Evolutionary conservation across 2,329 filamentous ascomycete species (phyloP).

Genomic region (Exutisphaerella laricina): DNA sequence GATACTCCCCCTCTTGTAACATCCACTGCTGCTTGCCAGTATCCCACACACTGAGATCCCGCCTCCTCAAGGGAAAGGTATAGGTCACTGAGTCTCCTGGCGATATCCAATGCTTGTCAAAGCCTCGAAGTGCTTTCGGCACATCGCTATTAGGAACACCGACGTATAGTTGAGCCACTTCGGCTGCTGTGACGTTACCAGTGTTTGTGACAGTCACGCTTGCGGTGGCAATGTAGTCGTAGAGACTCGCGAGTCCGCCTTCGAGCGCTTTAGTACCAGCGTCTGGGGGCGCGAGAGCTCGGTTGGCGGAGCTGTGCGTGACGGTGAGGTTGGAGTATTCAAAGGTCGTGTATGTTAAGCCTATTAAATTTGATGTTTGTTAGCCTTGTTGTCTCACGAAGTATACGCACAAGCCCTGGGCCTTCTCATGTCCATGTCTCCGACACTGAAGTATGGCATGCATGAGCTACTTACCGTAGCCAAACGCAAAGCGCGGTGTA

Average conservation of each 20-base stretch:
- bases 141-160: slow-evolving; percentile 29
- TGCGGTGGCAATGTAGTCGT: slow-evolving; percentile 55
- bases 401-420: no score
- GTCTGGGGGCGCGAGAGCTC: slow-evolving; percentile 16
- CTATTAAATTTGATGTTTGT: no score
- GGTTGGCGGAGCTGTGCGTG: neutral
- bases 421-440: no score
- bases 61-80: slow-evolving; percentile 16
- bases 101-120: slow-evolving; percentile 35
- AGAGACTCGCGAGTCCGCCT: slow-evolving; percentile 45
- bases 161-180: slow-evolving; percentile 52
- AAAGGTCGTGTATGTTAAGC: slow-evolving; percentile 42
- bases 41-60: slow-evolving; percentile 23
- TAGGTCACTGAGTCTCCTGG: slow-evolving; percentile 18
- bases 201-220: slow-evolving; percentile 58
- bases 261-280: slow-evolving; percentile 8
- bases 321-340: slow-evolving; percentile 31
- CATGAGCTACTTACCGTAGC: no score
- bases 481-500: slow-evolving; percentile 40
- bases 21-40: slow-evolving; percentile 16
- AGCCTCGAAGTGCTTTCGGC: slow-evolving; percentile 30
- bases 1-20: slow-evolving; percentile 24
- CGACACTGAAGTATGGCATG: no score
- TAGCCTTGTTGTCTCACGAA: no score
- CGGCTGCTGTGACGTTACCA: slow-evolving; percentile 48